Conservation (phyloP, 1,284 basidiomycete species). For the Cryptococcus hybrid region DNA sequence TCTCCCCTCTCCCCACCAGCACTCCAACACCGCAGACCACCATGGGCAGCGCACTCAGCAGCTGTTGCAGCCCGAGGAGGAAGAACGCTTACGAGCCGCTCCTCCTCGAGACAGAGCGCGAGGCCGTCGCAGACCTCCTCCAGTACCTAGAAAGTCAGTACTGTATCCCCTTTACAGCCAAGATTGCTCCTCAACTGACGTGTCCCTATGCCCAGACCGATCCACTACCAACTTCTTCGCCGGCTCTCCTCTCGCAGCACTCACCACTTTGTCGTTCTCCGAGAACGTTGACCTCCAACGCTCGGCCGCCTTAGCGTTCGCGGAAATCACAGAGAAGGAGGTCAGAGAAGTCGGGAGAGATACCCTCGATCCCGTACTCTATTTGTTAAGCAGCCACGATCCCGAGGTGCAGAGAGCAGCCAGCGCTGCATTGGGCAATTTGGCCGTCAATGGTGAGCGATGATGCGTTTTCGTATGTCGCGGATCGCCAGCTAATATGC, state of each 20-base stretch:
- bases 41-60: slow-evolving; percentile 41
- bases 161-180: neutral
- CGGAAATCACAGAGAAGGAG: slow-evolving; percentile 99
- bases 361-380: slow-evolving; percentile 97
- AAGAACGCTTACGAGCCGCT: slow-evolving; percentile 84
- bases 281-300: slow-evolving; percentile 99
- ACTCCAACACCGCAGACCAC: slow-evolving; percentile 3
- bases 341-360: slow-evolving; percentile 95
- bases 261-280: slow-evolving; percentile 96
- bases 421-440: slow-evolving; percentile 95
- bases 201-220: slow-evolving; percentile 62
- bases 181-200: neutral
- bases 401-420: slow-evolving; percentile 98
- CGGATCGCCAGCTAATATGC: neutral
- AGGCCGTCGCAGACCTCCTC: slow-evolving; percentile 95
- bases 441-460: slow-evolving; percentile 87
- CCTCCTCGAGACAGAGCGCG: slow-evolving; percentile 94
- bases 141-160: slow-evolving; percentile 94
- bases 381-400: slow-evolving; percentile 95
- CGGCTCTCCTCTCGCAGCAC: slow-evolving; percentile 84
- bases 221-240: slow-evolving; percentile 95
- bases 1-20: neutral
- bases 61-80: slow-evolving; percentile 44
- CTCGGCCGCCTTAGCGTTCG: slow-evolving; percentile 96
- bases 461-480: neutral